phyloP scores from a whole-genome alignment of 2,329 filamentous ascomycete genomes.

The Neospermospora avenae region DNA sequence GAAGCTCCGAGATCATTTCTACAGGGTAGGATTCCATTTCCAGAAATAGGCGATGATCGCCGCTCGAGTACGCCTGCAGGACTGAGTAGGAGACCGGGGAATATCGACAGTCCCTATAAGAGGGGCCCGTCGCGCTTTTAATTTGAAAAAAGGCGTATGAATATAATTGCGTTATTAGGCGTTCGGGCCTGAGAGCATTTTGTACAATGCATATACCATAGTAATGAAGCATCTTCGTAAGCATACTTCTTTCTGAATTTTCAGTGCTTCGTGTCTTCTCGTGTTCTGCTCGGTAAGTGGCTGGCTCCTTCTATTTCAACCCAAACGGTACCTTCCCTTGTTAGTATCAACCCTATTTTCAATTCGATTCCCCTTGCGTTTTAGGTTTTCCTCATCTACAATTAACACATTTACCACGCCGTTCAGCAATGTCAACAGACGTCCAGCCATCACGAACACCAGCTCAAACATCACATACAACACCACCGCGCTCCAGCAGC shows the following conservation, averaged over 20 bases:
- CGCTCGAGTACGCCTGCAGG: constrained; percentile 25
- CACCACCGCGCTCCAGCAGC: constrained; percentile 1
- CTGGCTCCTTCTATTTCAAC: not conserved
- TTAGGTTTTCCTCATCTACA: not conserved
- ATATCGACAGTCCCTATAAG: constrained; percentile 26
- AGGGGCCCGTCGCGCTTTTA: constrained; percentile 30
- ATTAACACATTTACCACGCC: not conserved
- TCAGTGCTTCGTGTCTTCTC: not conserved
- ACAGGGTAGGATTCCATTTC: constrained; percentile 12
- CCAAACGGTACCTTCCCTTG: not conserved
- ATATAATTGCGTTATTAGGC: constrained; percentile 6
- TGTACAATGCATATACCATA: constrained; percentile 2
- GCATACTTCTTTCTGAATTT: not conserved
- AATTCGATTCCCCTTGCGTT: not conserved
- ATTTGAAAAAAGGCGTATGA: not conserved
- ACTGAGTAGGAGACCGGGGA: constrained; percentile 15
- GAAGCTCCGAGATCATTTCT: constrained; percentile 12
- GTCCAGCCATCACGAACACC: constrained; percentile 4
- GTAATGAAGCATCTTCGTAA: constrained; percentile 13
- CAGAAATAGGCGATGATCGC: constrained; percentile 20
- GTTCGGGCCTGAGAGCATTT: not conserved
- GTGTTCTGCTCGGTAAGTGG: not conserved
- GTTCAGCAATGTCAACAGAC: constrained; percentile 10
- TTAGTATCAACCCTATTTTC: not conserved
- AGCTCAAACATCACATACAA: not conserved